These are phyloP conservation scores for Picea glauca DNA, from an alignment of 75 land plant genomes.

Conservation along the genomic window DNA sequence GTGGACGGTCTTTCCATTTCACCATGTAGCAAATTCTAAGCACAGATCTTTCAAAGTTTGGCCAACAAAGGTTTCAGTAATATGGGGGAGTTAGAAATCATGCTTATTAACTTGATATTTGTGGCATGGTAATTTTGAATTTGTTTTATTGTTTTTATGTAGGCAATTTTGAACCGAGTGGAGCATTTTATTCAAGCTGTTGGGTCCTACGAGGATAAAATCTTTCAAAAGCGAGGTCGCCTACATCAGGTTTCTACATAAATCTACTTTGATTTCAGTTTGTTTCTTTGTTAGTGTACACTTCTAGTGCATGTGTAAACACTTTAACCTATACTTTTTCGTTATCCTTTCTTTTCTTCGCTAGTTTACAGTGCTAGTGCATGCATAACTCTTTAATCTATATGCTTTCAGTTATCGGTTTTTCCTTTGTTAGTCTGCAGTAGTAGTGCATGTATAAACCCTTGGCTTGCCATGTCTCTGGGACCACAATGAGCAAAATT, in stretches of 20 bases:
- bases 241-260: slow-evolving; percentile 27
- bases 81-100: background rate
- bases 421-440: no score
- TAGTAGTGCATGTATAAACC: no score
- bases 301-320: background rate
- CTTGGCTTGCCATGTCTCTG: no score
- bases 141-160: background rate
- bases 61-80: background rate
- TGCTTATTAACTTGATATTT: background rate
- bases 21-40: background rate
- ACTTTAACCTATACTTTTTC: background rate
- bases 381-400: no score
- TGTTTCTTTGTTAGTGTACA: background rate
- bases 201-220: slow-evolving; percentile 32
- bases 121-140: background rate
- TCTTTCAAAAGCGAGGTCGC: slow-evolving; percentile 37
- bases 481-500: no score
- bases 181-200: slow-evolving; percentile 30
- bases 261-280: background rate
- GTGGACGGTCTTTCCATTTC: background rate
- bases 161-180: slow-evolving; percentile 29
- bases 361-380: no score
- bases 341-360: background rate
- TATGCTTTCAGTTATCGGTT: no score
- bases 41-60: background rate